Evolutionary conservation across 331 rosid species (phyloP).

Genomic region (Malus hybrid): DNA sequence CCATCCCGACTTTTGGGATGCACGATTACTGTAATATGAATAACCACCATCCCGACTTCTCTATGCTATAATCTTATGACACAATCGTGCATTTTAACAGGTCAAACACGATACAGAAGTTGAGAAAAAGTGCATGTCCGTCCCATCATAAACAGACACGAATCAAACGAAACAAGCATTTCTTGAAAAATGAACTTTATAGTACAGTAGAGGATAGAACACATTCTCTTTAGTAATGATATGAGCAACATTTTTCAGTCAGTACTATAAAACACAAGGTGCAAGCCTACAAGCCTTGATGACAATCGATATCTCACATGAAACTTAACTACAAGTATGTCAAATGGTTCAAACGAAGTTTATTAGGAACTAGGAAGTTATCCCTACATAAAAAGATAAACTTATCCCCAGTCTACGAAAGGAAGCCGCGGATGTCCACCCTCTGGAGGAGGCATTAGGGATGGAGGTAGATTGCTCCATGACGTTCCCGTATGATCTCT

Average conservation of each 20-base stretch:
- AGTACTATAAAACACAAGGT: not conserved
- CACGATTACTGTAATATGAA: not conserved
- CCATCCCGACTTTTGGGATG: too few relatives aligned
- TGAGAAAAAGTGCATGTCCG: too few relatives aligned
- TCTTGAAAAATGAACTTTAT: not conserved
- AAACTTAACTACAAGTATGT: not conserved
- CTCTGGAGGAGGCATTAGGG: slow-evolving; percentile 70
- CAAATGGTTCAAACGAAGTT: not conserved
- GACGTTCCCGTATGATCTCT: slow-evolving; percentile 37
- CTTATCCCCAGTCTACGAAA: slow-evolving; percentile 69
- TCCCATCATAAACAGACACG: not conserved
- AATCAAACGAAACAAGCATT: not conserved
- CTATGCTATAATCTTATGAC: too few relatives aligned
- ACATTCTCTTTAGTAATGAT: not conserved
- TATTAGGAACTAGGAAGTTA: not conserved
- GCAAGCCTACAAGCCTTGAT: not conserved
- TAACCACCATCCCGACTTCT: too few relatives aligned
- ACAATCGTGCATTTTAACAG: too few relatives aligned
- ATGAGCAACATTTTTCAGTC: not conserved
- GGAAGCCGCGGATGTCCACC: slow-evolving; percentile 55
- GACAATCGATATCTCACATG: not conserved
- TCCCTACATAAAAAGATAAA: not conserved
- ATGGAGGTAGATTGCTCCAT: slow-evolving; percentile 67
- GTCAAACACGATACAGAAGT: not conserved
- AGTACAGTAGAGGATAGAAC: not conserved